phyloP scores from a whole-genome alignment of 495 filamentous ascomycete genomes.

The Neurospora sp. region DNA sequence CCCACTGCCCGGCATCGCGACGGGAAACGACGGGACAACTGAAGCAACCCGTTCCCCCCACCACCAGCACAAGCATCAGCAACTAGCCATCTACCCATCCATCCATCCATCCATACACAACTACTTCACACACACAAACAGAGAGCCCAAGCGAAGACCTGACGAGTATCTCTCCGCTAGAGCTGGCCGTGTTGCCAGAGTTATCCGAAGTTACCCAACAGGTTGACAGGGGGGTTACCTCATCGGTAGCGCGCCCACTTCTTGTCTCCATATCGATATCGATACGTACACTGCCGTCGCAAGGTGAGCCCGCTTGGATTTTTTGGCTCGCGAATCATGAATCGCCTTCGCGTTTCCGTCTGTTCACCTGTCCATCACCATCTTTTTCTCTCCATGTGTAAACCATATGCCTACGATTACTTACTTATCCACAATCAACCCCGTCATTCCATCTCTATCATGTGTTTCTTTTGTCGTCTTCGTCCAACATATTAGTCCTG shows the following conservation, averaged over 20 bases:
- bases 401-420: not conserved
- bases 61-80: not conserved
- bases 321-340: not conserved
- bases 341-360: not conserved
- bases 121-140: not conserved
- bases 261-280: not conserved
- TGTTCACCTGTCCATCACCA: not conserved
- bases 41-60: not conserved
- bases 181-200: not conserved
- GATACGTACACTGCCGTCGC: not conserved
- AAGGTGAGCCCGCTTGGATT: slow-evolving; percentile 2
- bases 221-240: not conserved
- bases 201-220: not conserved
- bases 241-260: not conserved
- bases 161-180: not conserved
- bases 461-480: not conserved
- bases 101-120: not conserved
- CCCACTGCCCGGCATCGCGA: not conserved
- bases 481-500: not conserved
- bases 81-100: not conserved
- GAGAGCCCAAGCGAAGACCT: not conserved
- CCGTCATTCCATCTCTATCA: not conserved
- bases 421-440: not conserved
- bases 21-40: not conserved
- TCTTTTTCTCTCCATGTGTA: not conserved